Evolutionary conservation across 257 asterid genomes (phyloP), one percentile per base, ranked within the genome.

Genomic region (Solanum tacnaense): DNA sequence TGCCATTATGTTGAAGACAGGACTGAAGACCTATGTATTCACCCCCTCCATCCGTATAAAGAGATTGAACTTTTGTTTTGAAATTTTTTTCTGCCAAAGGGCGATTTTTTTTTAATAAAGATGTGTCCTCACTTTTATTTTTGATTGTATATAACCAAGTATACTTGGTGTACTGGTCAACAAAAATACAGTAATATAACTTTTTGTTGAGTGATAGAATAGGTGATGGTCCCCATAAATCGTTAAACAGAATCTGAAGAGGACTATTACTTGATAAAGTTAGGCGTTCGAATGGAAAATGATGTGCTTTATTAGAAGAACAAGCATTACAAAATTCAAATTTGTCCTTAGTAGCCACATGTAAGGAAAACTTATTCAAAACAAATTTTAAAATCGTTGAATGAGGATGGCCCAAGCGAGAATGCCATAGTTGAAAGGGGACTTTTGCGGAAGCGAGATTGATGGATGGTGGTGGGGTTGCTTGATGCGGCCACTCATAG

Each of bases 221-320:
- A 6, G 9, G 62, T 52, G 23, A 52, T 52, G 62, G 0, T 52
- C 62, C 23, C 2, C 23, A 6, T 18, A 16, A 5, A 16, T 52
- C n/a, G 0, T 1, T 52, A 1, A 16, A 18, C 0, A 6, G 7
- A 52, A 16, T 52, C n/a, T 52, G 0, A 52, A 52, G 62, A 52
- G 23, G 23, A 18, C 0, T 16, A 52, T 52, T 52, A 52, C 62
- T 16, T 6, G n/a, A 7, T 6, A 52, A 52, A 52, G 1, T 52
- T 18, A 1, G 62, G 1, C 9, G 9, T 52, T 52, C 4, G 62
- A 16, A 52, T 52, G n/a, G 62, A 5, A 52, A 52, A 52, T 1
- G 3, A 0, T 52, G n/a, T 52, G 62, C 9, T 16, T 52, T 52
- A 18, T 16, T 52, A 16, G 62, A 52, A 52, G 9, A 52, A 52